These are phyloP conservation scores for Pleomassaria siparia DNA, from an alignment of 2,329 filamentous ascomycete species.

Conservation along the genomic window DNA sequence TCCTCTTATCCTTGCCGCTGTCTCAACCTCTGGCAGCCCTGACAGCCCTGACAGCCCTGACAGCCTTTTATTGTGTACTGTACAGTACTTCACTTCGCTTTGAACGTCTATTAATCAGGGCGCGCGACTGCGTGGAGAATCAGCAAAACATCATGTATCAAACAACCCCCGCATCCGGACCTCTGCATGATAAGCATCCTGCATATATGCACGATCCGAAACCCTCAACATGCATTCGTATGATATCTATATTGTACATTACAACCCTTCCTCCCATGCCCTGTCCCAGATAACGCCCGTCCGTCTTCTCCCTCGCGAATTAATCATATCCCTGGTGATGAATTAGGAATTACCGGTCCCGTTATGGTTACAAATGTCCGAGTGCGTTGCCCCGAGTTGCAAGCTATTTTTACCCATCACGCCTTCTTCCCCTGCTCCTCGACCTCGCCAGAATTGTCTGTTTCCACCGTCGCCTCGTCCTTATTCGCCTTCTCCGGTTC, in stretches of 20 bases:
- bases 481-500: slow-evolving; percentile 20
- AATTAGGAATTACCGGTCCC: slow-evolving; percentile 1
- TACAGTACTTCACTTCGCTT: too few species aligned
- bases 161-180: not conserved
- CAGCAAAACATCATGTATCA: too few species aligned
- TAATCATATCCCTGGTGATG: not conserved
- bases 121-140: too few species aligned
- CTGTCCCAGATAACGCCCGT: not conserved
- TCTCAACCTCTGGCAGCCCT: too few species aligned
- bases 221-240: slow-evolving; percentile 1
- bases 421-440: slow-evolving; percentile 9
- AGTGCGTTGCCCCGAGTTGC: not conserved
- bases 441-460: slow-evolving; percentile 9
- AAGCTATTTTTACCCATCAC: slow-evolving; percentile 2
- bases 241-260: slow-evolving; percentile 4
- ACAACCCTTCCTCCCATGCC: not conserved
- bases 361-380: slow-evolving; percentile 1
- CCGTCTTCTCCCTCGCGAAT: not conserved
- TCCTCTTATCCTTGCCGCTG: too few species aligned
- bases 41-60: too few species aligned
- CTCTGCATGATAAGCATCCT: not conserved
- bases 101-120: too few species aligned
- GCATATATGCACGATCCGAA: slow-evolving; percentile 5
- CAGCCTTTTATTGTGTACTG: too few species aligned
- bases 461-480: slow-evolving; percentile 7